Evolutionary conservation across 2,329 filamentous ascomycete genomes (phyloP).

Genomic region (Lachnellula subtilissima): DNA sequence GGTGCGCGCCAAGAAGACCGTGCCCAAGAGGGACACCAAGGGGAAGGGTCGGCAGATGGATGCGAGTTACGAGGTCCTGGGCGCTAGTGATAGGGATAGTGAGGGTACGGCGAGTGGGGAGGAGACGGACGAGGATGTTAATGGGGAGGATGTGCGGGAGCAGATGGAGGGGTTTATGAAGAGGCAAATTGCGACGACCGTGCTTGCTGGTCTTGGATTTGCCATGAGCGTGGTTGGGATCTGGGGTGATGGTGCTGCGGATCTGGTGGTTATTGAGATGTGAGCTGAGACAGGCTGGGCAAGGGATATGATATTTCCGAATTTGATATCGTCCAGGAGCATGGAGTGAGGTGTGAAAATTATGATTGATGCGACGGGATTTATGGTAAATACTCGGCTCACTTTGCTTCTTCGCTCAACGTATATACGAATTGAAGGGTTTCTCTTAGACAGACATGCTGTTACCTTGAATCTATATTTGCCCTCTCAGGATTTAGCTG

Average conservation of each 20-base stretch:
- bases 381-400: no score
- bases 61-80: constrained; percentile 66
- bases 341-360: no score
- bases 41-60: constrained; percentile 46
- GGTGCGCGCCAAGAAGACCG: constrained; percentile 4
- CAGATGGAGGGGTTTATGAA: constrained; percentile 52
- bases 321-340: no score
- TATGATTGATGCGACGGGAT: no score
- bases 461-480: no score
- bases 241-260: constrained; percentile 56
- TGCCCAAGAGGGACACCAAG: constrained; percentile 22
- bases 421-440: no score
- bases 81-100: constrained; percentile 38
- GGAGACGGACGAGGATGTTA: constrained; percentile 45
- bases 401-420: no score
- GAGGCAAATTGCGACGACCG: constrained; percentile 50
- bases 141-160: constrained; percentile 57
- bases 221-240: constrained; percentile 58
- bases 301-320: background rate
- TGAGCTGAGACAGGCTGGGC: constrained; percentile 7
- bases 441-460: no score
- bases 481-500: no score
- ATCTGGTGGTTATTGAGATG: constrained; percentile 27
- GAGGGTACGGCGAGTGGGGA: constrained; percentile 41
- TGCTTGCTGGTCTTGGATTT: constrained; percentile 52